Evolutionary conservation across 2,329 filamentous ascomycete species (phyloP), one percentile per base, ranked within the genome.

Genomic region (Beauveria caledonica): DNA sequence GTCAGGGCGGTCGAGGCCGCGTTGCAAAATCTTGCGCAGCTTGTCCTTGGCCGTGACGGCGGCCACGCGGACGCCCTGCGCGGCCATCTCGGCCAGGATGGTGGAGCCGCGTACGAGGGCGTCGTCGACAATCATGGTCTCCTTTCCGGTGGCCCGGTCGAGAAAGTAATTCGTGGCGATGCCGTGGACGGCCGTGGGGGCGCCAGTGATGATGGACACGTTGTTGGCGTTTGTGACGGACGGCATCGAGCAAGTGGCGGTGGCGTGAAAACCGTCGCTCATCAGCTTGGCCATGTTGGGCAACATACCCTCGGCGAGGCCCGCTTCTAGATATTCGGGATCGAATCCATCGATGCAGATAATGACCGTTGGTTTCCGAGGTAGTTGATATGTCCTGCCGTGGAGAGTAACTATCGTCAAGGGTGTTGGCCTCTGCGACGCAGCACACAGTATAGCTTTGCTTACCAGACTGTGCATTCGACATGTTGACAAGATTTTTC

Each of bases 211-310:
- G 59, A 77, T 77, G 55, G 73, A 76, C 4, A 76, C 69, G 58
- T 77, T 77, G 67, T 77, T 77, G 3, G 76, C 73, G 60, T 77
- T 77, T 11, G 76, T 77, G 60, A 77, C 73, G 1, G 76, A 74
- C 0, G 76, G 76, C 74, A 78, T 77, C 36, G 70, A 69, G 49
- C 69, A 70, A 44, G 73, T 69, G 1, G 74, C 76, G 0, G 71
- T 73, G 1, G 65, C 65, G 56, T 75, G 71, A 64, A 78, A 77
- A 6, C 76, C 75, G 5, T 63, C 54, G 6, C 72, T 60, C 7
- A 71, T 62, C 52, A 75, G 71, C 11, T 58, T 61, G 33, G 64
- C 65, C 57, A 74, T 62, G 44, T 67, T 72, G 13, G 74, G 74
- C 10, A 76, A 58, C 44, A 71, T 70, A 8, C 71, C 73, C 51